Evolutionary conservation across 768 basidiomycete species (phyloP), one percentile per base, ranked within the genome.

Genomic region (Mycena maculata): DNA sequence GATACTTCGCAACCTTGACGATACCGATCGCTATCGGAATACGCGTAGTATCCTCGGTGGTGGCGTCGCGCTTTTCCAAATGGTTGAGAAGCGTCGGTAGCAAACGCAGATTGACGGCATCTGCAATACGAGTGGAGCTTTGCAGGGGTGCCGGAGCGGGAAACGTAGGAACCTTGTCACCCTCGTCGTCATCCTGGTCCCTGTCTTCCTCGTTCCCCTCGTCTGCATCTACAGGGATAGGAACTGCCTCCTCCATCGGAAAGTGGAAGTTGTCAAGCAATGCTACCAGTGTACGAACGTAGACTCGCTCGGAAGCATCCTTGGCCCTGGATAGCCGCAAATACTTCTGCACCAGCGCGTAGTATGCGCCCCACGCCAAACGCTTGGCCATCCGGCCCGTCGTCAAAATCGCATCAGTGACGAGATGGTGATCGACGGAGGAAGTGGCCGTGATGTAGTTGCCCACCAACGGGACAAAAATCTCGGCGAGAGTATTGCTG

Each of bases 241-340:
- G 79, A 10, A 88, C 78, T 0, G 76, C 71, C 23, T 90, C 86
- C 53, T 91, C 89, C 88, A 96, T 91, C 2, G 90, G 85, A 74
- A 99, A 99, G 74, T 94, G 92, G 82, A 99, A 99, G 73, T 90
- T 90, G 74, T 97, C 94, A 56, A 99, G 83, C 9, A 98, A 79
- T 0, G 93, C 83, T 1, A 98, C 93, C 25, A 98, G 83, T 0
- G 92, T 84, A 33, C 98, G 89, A n/a, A 98, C 86, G 75, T 91
- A 93, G 13, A 94, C 86, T 47, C 92, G 90, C 70, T 96, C 91
- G 3, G 88, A 86, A 20, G 85, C 85, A 54, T 90, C 88, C 78
- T 92, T 96, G 30, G 83, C 82, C 70, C 84, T 86, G 23, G 88
- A 85, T 6, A 90, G 81, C 70, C 88, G 89, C 60, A 98, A 81